A percentile compares a stretch with the other conserved stretches of the same genome.
Conservation (phyloP, 1,284 basidiomycete species). For the Moesziomyces sp. region DNA sequence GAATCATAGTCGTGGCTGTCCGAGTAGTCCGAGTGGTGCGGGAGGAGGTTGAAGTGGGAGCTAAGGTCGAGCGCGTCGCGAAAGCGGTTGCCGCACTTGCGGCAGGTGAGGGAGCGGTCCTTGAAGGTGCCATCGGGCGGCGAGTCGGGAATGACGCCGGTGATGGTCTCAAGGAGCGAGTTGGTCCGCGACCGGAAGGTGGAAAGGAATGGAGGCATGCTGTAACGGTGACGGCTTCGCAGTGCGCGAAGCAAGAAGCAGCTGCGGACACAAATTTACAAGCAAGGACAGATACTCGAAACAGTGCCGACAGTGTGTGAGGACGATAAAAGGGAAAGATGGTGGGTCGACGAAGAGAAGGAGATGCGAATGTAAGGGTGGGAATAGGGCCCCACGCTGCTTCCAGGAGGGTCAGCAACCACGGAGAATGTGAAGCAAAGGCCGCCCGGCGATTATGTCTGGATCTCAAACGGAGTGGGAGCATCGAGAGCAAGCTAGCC, state of each 20-base stretch:
- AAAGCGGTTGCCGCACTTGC: conserved; percentile 38
- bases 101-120: conserved; percentile 30
- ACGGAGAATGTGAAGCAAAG: background rate
- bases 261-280: background rate
- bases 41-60: conserved; percentile 37
- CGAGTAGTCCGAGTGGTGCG: conserved; percentile 34
- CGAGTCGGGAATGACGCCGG: conserved; percentile 31
- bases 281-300: background rate
- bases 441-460: too few relatives aligned
- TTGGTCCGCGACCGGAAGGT: conserved; percentile 35
- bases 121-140: conserved; percentile 23
- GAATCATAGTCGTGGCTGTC: conserved; percentile 33
- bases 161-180: conserved; percentile 43
- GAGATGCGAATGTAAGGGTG: too few relatives aligned
- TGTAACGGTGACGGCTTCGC: background rate
- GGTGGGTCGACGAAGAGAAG: too few relatives aligned
- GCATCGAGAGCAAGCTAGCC: too few relatives aligned
- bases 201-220: conserved; percentile 29
- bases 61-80: conserved; percentile 29
- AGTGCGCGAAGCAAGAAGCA: too few relatives aligned
- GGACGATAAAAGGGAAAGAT: too few relatives aligned
- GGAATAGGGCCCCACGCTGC: too few relatives aligned
- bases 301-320: too few relatives aligned
- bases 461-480: too few relatives aligned
- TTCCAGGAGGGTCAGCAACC: too few relatives aligned